These are phyloP conservation scores for Pichia sp. DNA, from an alignment of 1,139 yeast species.

Conservation along the genomic window DNA sequence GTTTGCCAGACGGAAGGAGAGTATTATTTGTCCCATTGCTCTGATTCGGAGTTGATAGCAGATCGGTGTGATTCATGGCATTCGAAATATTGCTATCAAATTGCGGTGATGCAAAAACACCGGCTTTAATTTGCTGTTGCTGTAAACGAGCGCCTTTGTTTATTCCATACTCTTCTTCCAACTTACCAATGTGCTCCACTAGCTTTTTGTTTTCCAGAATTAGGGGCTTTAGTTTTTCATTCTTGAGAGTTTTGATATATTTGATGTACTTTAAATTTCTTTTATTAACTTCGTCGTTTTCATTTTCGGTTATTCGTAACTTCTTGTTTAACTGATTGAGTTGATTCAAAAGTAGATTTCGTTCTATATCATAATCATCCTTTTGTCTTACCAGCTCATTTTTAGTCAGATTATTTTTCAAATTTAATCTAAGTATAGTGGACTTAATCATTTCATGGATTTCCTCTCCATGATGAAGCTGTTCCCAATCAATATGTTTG, in stretches of 20 bases:
- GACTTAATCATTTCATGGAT: slow-evolving; percentile 11
- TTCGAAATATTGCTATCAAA: too few relatives aligned
- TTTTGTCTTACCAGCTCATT: slow-evolving; percentile 19
- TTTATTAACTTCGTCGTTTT: slow-evolving; percentile 21
- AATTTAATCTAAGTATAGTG: slow-evolving; percentile 22
- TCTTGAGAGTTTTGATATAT: slow-evolving; percentile 22
- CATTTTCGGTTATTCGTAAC: slow-evolving; percentile 18
- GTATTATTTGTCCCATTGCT: too few relatives aligned
- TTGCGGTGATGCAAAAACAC: too few relatives aligned
- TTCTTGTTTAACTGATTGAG: slow-evolving; percentile 21
- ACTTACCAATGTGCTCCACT: slow-evolving; percentile 10
- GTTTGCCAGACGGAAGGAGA: too few relatives aligned
- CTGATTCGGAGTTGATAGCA: too few relatives aligned
- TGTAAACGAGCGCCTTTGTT: too few relatives aligned
- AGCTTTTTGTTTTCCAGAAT: slow-evolving; percentile 21
- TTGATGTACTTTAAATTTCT: slow-evolving; percentile 25
- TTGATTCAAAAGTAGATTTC: slow-evolving; percentile 19
- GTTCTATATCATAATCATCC: slow-evolving; percentile 23
- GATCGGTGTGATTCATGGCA: too few relatives aligned
- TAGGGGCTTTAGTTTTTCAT: slow-evolving; percentile 19
- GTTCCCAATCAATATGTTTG: neutral
- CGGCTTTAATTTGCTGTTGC: too few relatives aligned
- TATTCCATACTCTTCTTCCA: slow-evolving; percentile 1
- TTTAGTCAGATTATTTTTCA: slow-evolving; percentile 22
- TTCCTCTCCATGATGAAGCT: neutral